Evolutionary conservation across 768 basidiomycete species (phyloP), one percentile per base, ranked within the genome.

Genomic region (Hypholoma sublateritium): DNA sequence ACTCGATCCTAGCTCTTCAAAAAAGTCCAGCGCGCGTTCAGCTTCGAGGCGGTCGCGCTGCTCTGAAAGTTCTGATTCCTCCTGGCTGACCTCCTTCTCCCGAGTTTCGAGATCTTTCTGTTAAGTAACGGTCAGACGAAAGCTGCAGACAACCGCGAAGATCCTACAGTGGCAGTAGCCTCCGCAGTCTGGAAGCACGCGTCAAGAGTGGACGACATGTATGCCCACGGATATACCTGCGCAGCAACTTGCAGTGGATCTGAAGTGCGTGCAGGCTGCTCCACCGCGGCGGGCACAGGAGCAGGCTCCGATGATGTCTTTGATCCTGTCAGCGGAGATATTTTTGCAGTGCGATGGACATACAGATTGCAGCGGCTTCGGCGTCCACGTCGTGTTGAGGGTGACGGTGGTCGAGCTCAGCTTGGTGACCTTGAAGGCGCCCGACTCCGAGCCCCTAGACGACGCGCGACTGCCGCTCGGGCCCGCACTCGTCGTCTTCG

Each of bases 161-260:
- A 17, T 28, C 72, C 9, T 59, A 70, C 77, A 53, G 67, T 69
- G 4, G 77, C 77, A 16, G 69, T 54, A 45, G 69, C 60, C 63
- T 79, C 73, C 12, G 79, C 70, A 14, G 67, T 58, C 17, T 75
- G 59, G 62, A 84, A 80, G 54, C 77, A 79, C 2, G 79, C 79
- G 14, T 84, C 80, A 32, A 86, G 69, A 1, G 79, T 80, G 11
- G 81, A 78, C 4, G 76, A 75, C 84, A 88, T 86, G 60, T 80
- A 81, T 25, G 79, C 56, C 85, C 85, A 87, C 58, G 85, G 79
- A 58, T 83, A 82, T 16, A 75, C 67, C 55, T 84, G 81, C 12
- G 83, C 80, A 1, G 79, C 80, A 5, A 80, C 64, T 60, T 82
- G 78, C 12, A 82, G 65, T 13, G 77, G 60, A 54, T 80, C 77